Percentiles rank a stretch among this genome's conserved stretches.
These are phyloP conservation scores for Comarum palustre DNA, from an alignment of 306 rosid species.

Conservation along the genomic window DNA sequence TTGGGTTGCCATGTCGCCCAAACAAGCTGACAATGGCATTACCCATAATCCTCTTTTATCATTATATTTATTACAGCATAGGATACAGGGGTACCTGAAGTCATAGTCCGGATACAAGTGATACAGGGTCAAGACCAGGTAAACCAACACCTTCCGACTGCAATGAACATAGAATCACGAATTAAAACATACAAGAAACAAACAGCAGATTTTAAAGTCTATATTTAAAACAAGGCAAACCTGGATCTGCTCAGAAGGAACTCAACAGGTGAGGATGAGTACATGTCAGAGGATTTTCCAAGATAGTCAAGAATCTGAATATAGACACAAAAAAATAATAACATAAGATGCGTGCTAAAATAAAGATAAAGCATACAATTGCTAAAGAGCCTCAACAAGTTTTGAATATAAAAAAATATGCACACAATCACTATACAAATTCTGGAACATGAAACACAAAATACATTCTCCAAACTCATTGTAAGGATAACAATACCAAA, in stretches of 20 bases:
- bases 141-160: constrained; percentile 94
- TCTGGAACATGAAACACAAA: not conserved
- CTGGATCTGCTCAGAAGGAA: constrained; percentile 63
- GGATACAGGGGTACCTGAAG: constrained; percentile 82
- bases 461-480: not conserved
- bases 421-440: not conserved
- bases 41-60: constrained; percentile 86
- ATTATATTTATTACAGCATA: constrained; percentile 21
- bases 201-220: constrained; percentile 26
- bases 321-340: constrained; percentile 6
- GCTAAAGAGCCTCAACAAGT: not conserved
- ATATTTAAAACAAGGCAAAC: constrained; percentile 41
- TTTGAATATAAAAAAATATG: too few relatives aligned
- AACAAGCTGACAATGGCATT: constrained; percentile 92
- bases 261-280: constrained; percentile 70
- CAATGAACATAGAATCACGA: constrained; percentile 34
- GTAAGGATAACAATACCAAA: too few relatives aligned
- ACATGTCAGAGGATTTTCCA: constrained; percentile 72
- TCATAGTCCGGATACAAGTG: constrained; percentile 95
- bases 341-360: not conserved
- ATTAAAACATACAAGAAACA: constrained; percentile 30
- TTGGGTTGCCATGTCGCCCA: constrained; percentile 98
- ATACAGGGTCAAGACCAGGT: constrained; percentile 82
- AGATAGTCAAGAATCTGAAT: constrained; percentile 78
- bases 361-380: not conserved